Percentiles rank a stretch among this genome's conserved stretches.
Evolutionary conservation across 116 monocot genomes (phyloP).

Genomic region (Zostera marina): DNA sequence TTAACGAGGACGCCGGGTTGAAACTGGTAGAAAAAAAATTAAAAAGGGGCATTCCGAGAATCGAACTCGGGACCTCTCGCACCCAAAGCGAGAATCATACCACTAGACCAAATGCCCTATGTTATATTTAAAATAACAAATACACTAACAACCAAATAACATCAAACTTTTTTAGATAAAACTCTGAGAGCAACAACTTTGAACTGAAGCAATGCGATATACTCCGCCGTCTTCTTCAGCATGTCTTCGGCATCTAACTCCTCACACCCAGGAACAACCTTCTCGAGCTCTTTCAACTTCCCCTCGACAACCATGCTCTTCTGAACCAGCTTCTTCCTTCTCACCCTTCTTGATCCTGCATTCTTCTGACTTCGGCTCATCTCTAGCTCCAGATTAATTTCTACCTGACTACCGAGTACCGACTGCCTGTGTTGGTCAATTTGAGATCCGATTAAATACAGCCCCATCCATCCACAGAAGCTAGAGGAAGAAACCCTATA

Average conservation of each 20-base stretch:
- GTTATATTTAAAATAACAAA: too few species aligned
- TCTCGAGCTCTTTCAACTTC: constrained; percentile 7
- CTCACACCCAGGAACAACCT: constrained; percentile 11
- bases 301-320: not conserved
- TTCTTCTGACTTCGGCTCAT: too few species aligned
- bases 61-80: constrained; percentile 88
- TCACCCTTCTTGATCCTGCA: not conserved
- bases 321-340: not conserved
- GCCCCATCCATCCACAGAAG: too few species aligned
- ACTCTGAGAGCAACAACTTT: constrained; percentile 15
- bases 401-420: too few species aligned
- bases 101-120: constrained; percentile 85
- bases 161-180: too few species aligned
- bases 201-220: constrained; percentile 24
- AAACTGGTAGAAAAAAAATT: too few species aligned
- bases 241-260: constrained; percentile 13
- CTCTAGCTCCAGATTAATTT: too few species aligned
- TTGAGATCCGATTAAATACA: too few species aligned
- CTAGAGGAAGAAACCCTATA: too few species aligned
- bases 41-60: constrained; percentile 74
- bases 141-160: too few species aligned
- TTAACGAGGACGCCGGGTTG: too few species aligned
- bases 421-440: too few species aligned
- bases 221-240: constrained; percentile 23
- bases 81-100: constrained; percentile 96